Evolutionary conservation across 371 early-diverging fungal genomes (phyloP), one percentile per base, ranked within the genome.

Genomic region (Apophysomyces ossiformis): DNA sequence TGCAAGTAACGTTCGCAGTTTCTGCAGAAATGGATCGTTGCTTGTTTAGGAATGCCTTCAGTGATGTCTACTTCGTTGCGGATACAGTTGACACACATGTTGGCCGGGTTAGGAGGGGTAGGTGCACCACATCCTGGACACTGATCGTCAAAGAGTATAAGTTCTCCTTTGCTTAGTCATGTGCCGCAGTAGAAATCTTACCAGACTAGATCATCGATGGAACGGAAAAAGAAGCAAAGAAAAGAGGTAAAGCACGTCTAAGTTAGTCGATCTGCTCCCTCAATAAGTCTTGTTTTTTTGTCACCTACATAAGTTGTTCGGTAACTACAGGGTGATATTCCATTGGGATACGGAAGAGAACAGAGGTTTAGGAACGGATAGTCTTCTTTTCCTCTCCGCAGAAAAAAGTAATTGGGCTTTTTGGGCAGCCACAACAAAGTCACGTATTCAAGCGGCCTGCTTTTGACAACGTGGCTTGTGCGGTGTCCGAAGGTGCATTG

Each of bases 11-110:
- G 90, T 79, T 96, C 97, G 73, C 99, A 99, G 72, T 94, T 93
- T 46, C 92, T 90, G 86, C 99, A 99, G 76, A 90, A 96, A 71
- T 99, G 95, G 37, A 99, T 76, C 15, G 92, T 94, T 41, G 91
- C 91, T 66, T 95, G 94, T 83, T 96, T 98, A 57, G 99, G 99
- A 63, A 99, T 98, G 36, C 96, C 97, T 73, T 97, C 98, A 4
- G 98, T 96, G 70, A 99, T 95, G 75, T 99, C 98, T 39, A 97
- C 96, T 65, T 93, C 91, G 67, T 90, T 91, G 62, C 96, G 93
- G 67, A 98, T 95, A 85, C 99, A 99, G 87, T 96, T 93, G 67
- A 96, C 90, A 82, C 99, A 99, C 96, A 98, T 95, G 83, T 98
- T 99, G 61, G 97, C 93, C 15, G 95, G 92, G 78, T 98, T 98